Conservation (phyloP, 2,329 filamentous ascomycete species). For the Botryotinia calthae region DNA sequence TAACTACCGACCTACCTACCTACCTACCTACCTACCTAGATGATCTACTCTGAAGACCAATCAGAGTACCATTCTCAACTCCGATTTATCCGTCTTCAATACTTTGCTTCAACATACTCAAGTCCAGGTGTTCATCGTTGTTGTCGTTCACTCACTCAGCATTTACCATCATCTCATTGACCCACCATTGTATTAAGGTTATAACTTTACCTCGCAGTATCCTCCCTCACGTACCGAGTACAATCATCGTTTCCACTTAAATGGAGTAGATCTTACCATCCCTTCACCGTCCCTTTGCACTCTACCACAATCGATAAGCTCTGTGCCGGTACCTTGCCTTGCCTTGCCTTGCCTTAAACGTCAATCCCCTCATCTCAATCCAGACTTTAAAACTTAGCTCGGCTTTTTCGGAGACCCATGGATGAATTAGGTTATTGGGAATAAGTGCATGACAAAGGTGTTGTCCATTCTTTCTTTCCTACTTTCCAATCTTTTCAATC, state of each 20-base stretch:
- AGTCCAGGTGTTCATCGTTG: background rate
- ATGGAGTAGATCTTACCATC: background rate
- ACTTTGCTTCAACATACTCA: background rate
- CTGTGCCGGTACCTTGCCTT: background rate
- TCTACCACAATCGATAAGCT: constrained; percentile 7
- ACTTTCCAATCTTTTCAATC: background rate
- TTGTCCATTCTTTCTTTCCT: background rate
- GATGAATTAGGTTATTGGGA: background rate
- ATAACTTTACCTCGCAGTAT: background rate
- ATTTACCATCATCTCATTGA: background rate
- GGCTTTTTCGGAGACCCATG: constrained; percentile 12
- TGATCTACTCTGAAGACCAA: background rate
- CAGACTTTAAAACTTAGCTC: background rate
- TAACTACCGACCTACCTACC: too few relatives aligned
- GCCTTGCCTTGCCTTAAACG: background rate
- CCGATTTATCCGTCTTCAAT: background rate
- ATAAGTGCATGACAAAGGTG: background rate
- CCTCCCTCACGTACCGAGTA: background rate
- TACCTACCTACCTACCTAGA: background rate
- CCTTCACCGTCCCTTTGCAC: background rate
- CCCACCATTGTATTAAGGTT: background rate
- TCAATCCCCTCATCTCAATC: background rate
- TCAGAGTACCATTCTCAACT: background rate
- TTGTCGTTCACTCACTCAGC: background rate
- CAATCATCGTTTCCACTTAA: background rate